A percentile compares a stretch with the other conserved stretches of the same genome.
phyloP scores from a whole-genome alignment of 2,329 filamentous ascomycete species.

The Fusarium anguioides region DNA sequence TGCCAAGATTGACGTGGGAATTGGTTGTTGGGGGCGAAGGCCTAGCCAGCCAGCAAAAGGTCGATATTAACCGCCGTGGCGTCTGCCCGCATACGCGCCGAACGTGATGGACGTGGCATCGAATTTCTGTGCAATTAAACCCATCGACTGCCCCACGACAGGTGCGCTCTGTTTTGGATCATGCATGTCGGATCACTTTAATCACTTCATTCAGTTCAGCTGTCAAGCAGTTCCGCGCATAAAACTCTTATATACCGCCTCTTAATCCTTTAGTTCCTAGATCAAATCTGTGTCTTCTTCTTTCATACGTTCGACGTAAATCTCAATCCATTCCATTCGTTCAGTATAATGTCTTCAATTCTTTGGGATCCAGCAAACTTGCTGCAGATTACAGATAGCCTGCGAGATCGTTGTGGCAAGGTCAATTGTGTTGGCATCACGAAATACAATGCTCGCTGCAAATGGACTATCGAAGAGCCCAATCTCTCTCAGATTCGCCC shows the following conservation, averaged over 20 bases:
- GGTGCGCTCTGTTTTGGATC: not conserved
- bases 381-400: not conserved
- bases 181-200: not conserved
- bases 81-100: no score
- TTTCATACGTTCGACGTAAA: no score
- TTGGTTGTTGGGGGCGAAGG: no score
- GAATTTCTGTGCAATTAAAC: not conserved
- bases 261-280: no score
- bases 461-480: not conserved
- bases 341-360: not conserved
- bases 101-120: no score
- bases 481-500: not conserved
- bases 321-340: fast-evolving
- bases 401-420: not conserved
- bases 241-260: not conserved
- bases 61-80: no score
- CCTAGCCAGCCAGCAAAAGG: no score
- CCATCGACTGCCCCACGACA: not conserved
- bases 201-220: not conserved
- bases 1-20: no score
- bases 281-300: no score
- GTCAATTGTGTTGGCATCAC: conserved; percentile 2
- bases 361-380: conserved; percentile 10
- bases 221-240: not conserved
- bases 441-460: not conserved